phyloP scores from a whole-genome alignment of 108 stramenopile species.

The Fistulifera solaris region DNA sequence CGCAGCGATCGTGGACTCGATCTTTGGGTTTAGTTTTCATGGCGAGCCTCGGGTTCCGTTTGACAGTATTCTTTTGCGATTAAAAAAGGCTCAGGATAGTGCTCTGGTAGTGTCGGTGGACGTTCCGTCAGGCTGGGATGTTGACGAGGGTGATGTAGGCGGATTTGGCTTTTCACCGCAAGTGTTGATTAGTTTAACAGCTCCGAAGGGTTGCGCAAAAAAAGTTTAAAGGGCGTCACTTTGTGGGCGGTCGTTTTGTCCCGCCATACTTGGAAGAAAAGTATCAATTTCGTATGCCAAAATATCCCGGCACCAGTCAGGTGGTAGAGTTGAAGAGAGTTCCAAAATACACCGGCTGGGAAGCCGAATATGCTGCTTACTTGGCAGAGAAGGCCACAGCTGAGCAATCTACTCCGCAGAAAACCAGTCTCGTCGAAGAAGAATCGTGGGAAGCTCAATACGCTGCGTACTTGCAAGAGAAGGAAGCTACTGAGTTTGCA shows the following conservation, averaged over 20 bases:
- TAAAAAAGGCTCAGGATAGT: slow-evolving; percentile 31
- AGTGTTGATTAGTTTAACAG: slow-evolving; percentile 84
- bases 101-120: slow-evolving; percentile 80
- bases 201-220: slow-evolving; percentile 79
- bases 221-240: slow-evolving; percentile 82
- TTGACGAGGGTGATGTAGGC: slow-evolving; percentile 49
- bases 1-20: slow-evolving; percentile 81
- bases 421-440: no score
- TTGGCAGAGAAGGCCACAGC: no score
- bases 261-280: slow-evolving; percentile 73
- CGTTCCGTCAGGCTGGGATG: slow-evolving; percentile 95
- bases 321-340: slow-evolving; percentile 38
- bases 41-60: slow-evolving; percentile 86
- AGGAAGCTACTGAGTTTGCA: no score
- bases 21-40: slow-evolving; percentile 95
- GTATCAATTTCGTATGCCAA: slow-evolving; percentile 76
- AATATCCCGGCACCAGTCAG: slow-evolving; percentile 63
- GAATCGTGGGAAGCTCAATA: no score
- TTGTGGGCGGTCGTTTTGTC: slow-evolving; percentile 89
- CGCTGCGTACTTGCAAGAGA: no score
- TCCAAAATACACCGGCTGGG: no score
- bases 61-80: slow-evolving; percentile 52
- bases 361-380: no score
- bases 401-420: no score
- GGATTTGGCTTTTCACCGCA: slow-evolving; percentile 59